Base-by-base conservation (phyloP, 148 eudicot species). In the Linanthus parryae region DNA sequence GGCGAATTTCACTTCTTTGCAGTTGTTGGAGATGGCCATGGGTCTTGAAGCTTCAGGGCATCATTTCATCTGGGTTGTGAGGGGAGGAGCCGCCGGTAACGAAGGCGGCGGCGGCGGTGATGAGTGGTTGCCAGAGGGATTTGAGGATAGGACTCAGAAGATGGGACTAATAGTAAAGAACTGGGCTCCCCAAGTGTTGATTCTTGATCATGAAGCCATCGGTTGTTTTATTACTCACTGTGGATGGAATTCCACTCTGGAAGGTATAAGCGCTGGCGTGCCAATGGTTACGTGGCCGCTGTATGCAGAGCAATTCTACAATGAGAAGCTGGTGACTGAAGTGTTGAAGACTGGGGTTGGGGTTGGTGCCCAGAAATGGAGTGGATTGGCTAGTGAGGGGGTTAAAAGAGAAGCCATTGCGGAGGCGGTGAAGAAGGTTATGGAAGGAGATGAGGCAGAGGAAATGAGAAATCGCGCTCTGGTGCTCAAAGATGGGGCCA, bases 61-160 rank as follows among this genome's bases (percentile, higher is more conserved):
- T 8, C 6, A 48, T 1, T 59, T 59, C 22, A 59, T 59, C 3
- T 59, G 63, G 63, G 63, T 38, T 23, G 37, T 59, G 26, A 59
- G 35, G 17, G 39, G 37, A 5, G 10, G 11, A 17, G 16, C 10
- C 10, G 23, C 48, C n/a, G 44, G 40, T 37, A 41, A 38, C 4
- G 47, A 7, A 21, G 9, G 18, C n/a, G n/a, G n/a, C n/a, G n/a
- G n/a, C n/a, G n/a, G n/a, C n/a, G n/a, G n/a, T 2, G 46, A 38
- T n/a, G 28, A 53, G 2, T 36, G 44, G 44, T n/a, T 53, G 50
- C 30, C 44, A 40, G 44, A 40, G 3, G 44, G 25, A 43, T 43
- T 43, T 20, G 47, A 43, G 23, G 25, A 19, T 28, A 23, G 50
- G 19, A 18, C 15, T 23, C 12, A 46, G 15, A 17, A 17, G 6